phyloP scores from a whole-genome alignment of 1,139 yeast species.

The Hansenula anomala region DNA sequence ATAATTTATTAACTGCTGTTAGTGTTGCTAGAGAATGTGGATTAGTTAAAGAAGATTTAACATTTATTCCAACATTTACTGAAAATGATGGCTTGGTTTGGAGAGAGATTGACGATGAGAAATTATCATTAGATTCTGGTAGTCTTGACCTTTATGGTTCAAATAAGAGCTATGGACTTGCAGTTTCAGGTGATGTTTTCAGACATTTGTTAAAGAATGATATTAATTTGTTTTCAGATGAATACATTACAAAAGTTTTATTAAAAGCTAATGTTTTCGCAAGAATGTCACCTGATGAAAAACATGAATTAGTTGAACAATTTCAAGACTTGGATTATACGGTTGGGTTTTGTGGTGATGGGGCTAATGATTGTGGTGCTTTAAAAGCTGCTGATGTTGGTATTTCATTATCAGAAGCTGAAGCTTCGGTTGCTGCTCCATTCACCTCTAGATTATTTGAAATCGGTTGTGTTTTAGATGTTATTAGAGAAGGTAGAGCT shows the following conservation, averaged over 20 bases:
- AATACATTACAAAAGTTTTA: slow-evolving; percentile 52
- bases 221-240: slow-evolving; percentile 27
- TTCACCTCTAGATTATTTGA: slow-evolving; percentile 89
- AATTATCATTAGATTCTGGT: slow-evolving; percentile 49
- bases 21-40: slow-evolving; percentile 88
- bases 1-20: slow-evolving; percentile 87
- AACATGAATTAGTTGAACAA: slow-evolving; percentile 89
- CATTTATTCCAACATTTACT: slow-evolving; percentile 65
- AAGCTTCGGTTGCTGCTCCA: slow-evolving; percentile 98
- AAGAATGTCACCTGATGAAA: slow-evolving; percentile 98
- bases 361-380: slow-evolving; percentile 97
- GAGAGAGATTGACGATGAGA: slow-evolving; percentile 61
- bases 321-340: slow-evolving; percentile 82
- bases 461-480: slow-evolving; percentile 86
- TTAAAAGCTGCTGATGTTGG: slow-evolving; percentile 97
- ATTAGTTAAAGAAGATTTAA: slow-evolving; percentile 44
- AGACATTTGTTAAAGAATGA: slow-evolving; percentile 62
- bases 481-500: slow-evolving; percentile 91
- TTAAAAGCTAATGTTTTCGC: slow-evolving; percentile 81
- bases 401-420: slow-evolving; percentile 92
- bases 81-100: slow-evolving; percentile 37
- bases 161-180: slow-evolving; percentile 52
- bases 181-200: slow-evolving; percentile 91
- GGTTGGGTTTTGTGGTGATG: slow-evolving; percentile 98
- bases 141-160: slow-evolving; percentile 37